Percentiles rank a stretch among this genome's conserved stretches.
Evolutionary conservation across 1,139 yeast genomes (phyloP).

Genomic region (Lodderomyces jiufengensis): DNA sequence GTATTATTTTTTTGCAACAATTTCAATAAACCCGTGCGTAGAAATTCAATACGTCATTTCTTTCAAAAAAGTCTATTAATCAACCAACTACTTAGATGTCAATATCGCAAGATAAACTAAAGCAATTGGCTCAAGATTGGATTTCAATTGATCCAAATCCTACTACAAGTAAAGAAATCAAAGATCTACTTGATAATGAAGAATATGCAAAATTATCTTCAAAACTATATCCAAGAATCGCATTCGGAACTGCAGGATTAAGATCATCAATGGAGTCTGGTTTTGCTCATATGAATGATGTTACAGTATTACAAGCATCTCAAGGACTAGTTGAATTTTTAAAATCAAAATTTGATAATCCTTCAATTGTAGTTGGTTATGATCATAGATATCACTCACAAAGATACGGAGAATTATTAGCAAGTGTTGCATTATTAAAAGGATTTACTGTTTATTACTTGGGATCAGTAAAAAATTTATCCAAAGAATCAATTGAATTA

Average conservation of each 20-base stretch:
- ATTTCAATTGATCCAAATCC: conserved; percentile 48
- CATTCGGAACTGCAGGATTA: conserved; percentile 94
- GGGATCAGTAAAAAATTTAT: conserved; percentile 35
- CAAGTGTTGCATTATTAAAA: conserved; percentile 63
- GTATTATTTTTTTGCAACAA: not conserved
- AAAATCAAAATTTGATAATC: conserved; percentile 22
- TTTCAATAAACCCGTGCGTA: not conserved
- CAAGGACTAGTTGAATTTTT: conserved; percentile 77
- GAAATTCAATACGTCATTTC: too few species aligned
- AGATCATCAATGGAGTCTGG: conserved; percentile 90
- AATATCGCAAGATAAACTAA: conserved; percentile 15
- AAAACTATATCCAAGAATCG: conserved; percentile 55
- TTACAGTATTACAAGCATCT: conserved; percentile 86
- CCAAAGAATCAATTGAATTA: conserved; percentile 25
- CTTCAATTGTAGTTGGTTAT: conserved; percentile 75
- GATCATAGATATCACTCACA: conserved; percentile 85
- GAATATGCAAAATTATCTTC: conserved; percentile 46
- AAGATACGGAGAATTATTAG: conserved; percentile 76
- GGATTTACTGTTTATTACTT: conserved; percentile 70
- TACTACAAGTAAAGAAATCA: conserved; percentile 54
- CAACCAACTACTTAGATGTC: not conserved
- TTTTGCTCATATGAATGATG: conserved; percentile 81
- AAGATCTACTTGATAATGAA: conserved; percentile 34
- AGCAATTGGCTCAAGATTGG: conserved; percentile 48
- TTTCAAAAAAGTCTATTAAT: too few species aligned